These are phyloP conservation scores for Vinca minor DNA, from an alignment of 257 asterid genomes.

Conservation along the genomic window DNA sequence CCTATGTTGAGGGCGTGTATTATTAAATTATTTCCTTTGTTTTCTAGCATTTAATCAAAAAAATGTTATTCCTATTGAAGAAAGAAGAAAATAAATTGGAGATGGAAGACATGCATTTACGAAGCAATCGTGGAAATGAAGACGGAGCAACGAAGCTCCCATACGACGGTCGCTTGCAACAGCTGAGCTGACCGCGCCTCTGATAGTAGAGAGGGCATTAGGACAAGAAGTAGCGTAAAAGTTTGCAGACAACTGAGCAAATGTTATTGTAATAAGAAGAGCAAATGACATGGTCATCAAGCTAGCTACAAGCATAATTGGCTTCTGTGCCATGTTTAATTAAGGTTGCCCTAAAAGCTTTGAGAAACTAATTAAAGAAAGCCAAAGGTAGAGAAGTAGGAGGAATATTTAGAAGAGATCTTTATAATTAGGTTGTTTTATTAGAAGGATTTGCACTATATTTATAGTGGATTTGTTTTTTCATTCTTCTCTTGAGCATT, in stretches of 20 bases:
- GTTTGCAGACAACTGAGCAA: slow-evolving; percentile 37
- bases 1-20: no score
- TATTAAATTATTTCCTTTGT: background rate
- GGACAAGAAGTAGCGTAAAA: slow-evolving; percentile 51
- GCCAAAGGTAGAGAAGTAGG: background rate
- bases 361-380: background rate
- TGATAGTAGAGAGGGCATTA: slow-evolving; percentile 35
- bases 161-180: slow-evolving; percentile 23
- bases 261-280: background rate
- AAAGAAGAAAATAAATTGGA: no score
- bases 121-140: slow-evolving; percentile 30
- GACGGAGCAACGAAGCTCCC: slow-evolving; percentile 31
- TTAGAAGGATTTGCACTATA: background rate
- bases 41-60: no score
- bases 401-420: background rate
- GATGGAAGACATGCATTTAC: slow-evolving; percentile 30
- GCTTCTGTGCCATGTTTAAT: background rate
- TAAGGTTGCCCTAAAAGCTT: background rate
- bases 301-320: no score
- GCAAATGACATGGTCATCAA: background rate
- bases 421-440: background rate
- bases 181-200: slow-evolving; percentile 37
- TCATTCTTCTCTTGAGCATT: background rate
- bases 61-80: no score
- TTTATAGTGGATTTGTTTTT: slow-evolving; percentile 3